Percentiles rank a stretch among this genome's conserved stretches.
Evolutionary conservation across 108 stramenopile species (phyloP).

Genomic region (Heterococcus sp.): DNA sequence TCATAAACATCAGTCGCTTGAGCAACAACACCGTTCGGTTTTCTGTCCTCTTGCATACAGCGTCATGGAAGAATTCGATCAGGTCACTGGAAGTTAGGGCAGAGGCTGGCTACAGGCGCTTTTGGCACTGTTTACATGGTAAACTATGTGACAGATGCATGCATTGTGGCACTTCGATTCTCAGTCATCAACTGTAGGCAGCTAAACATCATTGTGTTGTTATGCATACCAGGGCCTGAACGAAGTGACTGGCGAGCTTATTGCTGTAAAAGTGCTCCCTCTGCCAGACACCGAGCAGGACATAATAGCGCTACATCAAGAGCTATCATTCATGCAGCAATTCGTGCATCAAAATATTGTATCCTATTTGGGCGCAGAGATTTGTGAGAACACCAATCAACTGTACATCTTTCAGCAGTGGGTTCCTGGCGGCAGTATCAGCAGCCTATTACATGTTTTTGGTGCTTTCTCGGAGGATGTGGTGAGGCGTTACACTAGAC

Average conservation of each 20-base stretch:
- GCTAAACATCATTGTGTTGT: too few relatives aligned
- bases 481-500: constrained; percentile 45
- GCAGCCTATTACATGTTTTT: constrained; percentile 72
- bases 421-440: constrained; percentile 85
- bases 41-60: too few relatives aligned
- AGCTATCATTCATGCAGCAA: constrained; percentile 79
- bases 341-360: constrained; percentile 88
- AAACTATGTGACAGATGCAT: too few relatives aligned
- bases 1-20: too few relatives aligned
- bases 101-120: background rate
- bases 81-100: background rate
- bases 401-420: constrained; percentile 96
- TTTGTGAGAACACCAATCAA: constrained; percentile 61
- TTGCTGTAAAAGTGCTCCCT: constrained; percentile 75
- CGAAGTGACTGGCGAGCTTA: constrained; percentile 73
- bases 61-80: background rate
- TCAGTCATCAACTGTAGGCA: too few relatives aligned
- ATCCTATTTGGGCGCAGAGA: constrained; percentile 81
- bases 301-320: constrained; percentile 69
- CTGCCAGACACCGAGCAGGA: constrained; percentile 23
- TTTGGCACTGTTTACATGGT: background rate
- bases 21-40: too few relatives aligned
- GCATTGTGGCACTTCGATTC: too few relatives aligned
- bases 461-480: constrained; percentile 71
- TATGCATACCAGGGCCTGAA: constrained; percentile 91